Percentiles rank a stretch among this genome's conserved stretches.
These are phyloP conservation scores for Trametes hirsuta DNA, from an alignment of 1,284 basidiomycete genomes.

Conservation along the genomic window DNA sequence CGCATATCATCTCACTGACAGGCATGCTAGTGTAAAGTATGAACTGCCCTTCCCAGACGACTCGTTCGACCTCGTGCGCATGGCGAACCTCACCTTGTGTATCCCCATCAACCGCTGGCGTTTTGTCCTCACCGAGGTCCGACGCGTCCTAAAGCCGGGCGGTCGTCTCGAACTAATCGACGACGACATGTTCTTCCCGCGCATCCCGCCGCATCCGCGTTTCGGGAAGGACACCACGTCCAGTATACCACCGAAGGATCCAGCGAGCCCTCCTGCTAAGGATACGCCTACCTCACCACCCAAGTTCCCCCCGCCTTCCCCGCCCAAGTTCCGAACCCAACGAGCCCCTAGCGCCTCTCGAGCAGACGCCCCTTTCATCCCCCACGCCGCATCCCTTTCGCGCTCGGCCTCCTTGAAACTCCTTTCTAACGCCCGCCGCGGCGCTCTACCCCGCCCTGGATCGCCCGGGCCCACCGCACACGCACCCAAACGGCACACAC, in stretches of 20 bases:
- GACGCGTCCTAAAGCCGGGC: constrained; percentile 60
- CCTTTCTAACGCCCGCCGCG: neutral
- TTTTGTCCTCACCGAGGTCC: constrained; percentile 56
- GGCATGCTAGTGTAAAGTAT: constrained; percentile 50
- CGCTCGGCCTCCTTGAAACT: constrained; percentile 5
- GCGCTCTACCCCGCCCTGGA: neutral
- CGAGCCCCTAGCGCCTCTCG: constrained; percentile 11
- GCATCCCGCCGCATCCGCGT: constrained; percentile 21
- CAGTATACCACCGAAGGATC: constrained; percentile 1
- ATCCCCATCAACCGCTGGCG: constrained; percentile 64
- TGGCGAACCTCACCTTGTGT: constrained; percentile 65
- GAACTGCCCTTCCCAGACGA: constrained; percentile 60
- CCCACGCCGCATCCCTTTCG: neutral
- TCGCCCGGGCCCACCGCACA: neutral
- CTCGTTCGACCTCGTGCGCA: constrained; percentile 70
- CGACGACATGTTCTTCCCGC: constrained; percentile 68
- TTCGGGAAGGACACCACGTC: neutral
- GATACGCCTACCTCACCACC: neutral
- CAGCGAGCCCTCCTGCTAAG: neutral
- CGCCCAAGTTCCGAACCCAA: neutral
- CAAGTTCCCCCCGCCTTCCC: too few relatives aligned
- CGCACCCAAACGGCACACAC: constrained; percentile 4
- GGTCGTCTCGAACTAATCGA: constrained; percentile 74
- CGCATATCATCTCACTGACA: constrained; percentile 14
- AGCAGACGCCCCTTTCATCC: neutral